Percentiles rank a stretch among this genome's conserved stretches.
Evolutionary conservation across 1,139 yeast genomes (phyloP).

Genomic region (Yamadazyma diddensiae): DNA sequence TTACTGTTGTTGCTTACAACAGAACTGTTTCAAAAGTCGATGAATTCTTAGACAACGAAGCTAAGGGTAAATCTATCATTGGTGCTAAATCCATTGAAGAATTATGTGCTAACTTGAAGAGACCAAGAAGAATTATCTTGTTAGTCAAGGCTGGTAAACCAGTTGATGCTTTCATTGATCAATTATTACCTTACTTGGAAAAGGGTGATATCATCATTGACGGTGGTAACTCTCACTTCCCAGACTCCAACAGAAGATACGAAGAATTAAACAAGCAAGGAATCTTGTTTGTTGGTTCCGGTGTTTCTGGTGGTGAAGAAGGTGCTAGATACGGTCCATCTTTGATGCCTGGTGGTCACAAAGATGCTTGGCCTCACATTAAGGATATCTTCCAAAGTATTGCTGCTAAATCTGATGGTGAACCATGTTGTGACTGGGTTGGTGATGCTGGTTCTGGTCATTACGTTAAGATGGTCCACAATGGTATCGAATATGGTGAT

Average conservation of each 20-base stretch:
- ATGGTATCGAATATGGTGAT: conserved; percentile 99
- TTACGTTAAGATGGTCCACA: conserved; percentile 99
- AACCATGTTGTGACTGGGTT: conserved; percentile 99
- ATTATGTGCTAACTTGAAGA: conserved; percentile 83
- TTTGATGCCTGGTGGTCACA: conserved; percentile 99
- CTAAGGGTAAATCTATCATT: conserved; percentile 91
- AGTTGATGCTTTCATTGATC: conserved; percentile 87
- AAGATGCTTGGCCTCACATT: conserved; percentile 98
- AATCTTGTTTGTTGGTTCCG: conserved; percentile 92
- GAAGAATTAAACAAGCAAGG: conserved; percentile 86
- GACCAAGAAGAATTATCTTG: conserved; percentile 93
- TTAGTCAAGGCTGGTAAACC: conserved; percentile 97
- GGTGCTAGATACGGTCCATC: conserved; percentile 99
- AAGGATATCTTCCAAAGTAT: conserved; percentile 95
- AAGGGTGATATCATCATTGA: conserved; percentile 98
- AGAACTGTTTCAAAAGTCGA: conserved; percentile 96
- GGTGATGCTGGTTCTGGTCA: conserved; percentile 99
- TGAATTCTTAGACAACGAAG: conserved; percentile 88
- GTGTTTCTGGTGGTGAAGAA: conserved; percentile 99
- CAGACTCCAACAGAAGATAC: conserved; percentile 96
- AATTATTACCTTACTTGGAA: conserved; percentile 87
- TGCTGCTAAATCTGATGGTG: conserved; percentile 95
- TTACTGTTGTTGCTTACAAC: conserved; percentile 96
- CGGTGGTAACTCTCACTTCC: conserved; percentile 99
- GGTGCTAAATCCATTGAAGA: conserved; percentile 95